Evolutionary conservation across 441 rosid species (phyloP), one percentile per base, ranked within the genome.

Genomic region (Croton setiger): DNA sequence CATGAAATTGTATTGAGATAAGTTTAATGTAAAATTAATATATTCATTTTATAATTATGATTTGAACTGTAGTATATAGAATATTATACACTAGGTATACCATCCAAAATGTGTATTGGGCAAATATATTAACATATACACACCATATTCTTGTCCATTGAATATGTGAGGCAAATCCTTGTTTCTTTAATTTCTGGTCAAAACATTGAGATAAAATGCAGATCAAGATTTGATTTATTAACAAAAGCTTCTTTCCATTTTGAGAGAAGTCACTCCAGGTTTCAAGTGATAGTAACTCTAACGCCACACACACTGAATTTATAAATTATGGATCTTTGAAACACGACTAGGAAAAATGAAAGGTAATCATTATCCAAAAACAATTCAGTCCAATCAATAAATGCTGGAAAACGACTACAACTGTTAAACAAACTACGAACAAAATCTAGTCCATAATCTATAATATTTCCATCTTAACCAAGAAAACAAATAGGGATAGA

Each of bases 321-420:
- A 27, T 27, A 27, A 27, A 27, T 27, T 27, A 27, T 27, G 31
- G 31, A 27, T 27, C 31, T 27, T 27, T 27, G 31, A 27, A 27
- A 48, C 43, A 18, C 9, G 17, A 4, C 20, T 14, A 7, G 15
- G 35, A 47, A 7, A 59, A 0, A 14, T 20, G 0, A 31, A 53
- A 48, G 17, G 11, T 4, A 63, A 14, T 70, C 61, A 48, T 4
- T 13, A 36, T 11, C 21, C 55, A 36, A 21, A 41, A 56, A 36
- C 43, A 56, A 67, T 21, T 7, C 11, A 67, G 39, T 4, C 33
- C n/a, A 43, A 67, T 27, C 20, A 67, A 57, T 7, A 60, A 57
- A 54, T 8, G 12, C 12, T 13, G 48, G 61, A 39, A 54, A 66
- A 21, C 10, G 13, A 31, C 4, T 6, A 69, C 4, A 49, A 59